A percentile compares a stretch with the other conserved stretches of the same genome.
phyloP scores from a whole-genome alignment of 2,329 filamentous ascomycete species.

The Pseudonectria buxi region DNA sequence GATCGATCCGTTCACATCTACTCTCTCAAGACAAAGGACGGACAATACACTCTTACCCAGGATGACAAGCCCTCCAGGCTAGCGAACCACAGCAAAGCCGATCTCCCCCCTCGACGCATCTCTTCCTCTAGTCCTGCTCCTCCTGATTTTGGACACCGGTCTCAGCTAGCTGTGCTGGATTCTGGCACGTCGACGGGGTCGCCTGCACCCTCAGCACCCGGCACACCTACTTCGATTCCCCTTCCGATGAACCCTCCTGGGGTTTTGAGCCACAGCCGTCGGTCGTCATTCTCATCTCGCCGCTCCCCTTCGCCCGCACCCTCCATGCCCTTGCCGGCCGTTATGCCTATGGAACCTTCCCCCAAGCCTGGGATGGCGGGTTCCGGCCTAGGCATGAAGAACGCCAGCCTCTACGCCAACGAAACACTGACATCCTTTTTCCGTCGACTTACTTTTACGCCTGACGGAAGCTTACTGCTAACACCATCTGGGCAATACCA shows the following conservation, averaged over 20 bases:
- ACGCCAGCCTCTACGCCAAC: slow-evolving; percentile 88
- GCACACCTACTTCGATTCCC: slow-evolving; percentile 82
- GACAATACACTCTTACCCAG: slow-evolving; percentile 73
- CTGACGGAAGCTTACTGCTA: slow-evolving; percentile 87
- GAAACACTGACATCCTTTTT: slow-evolving; percentile 98
- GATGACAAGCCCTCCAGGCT: slow-evolving; percentile 69
- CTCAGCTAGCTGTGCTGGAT: slow-evolving; percentile 52
- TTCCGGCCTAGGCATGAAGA: slow-evolving; percentile 60
- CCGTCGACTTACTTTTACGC: slow-evolving; percentile 84
- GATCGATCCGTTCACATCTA: slow-evolving; percentile 98
- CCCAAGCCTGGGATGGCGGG: slow-evolving; percentile 63
- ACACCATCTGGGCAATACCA: slow-evolving; percentile 96
- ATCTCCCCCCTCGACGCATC: slow-evolving; percentile 83
- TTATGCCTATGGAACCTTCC: slow-evolving; percentile 88
- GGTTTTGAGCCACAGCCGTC: slow-evolving; percentile 80
- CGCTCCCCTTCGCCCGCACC: slow-evolving; percentile 90
- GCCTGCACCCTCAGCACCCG: slow-evolving; percentile 82
- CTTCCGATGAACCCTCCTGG: slow-evolving; percentile 93
- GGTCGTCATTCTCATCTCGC: slow-evolving; percentile 87
- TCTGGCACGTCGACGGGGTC: slow-evolving; percentile 61
- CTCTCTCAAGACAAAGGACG: slow-evolving; percentile 91
- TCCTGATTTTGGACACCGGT: slow-evolving; percentile 66
- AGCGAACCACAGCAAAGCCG: slow-evolving; percentile 71
- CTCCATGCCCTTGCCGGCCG: slow-evolving; percentile 86
- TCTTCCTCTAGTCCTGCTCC: slow-evolving; percentile 90